These are phyloP conservation scores for Phytophthora parvispora DNA, from an alignment of 352 stramenopile species.

Conservation along the genomic window DNA sequence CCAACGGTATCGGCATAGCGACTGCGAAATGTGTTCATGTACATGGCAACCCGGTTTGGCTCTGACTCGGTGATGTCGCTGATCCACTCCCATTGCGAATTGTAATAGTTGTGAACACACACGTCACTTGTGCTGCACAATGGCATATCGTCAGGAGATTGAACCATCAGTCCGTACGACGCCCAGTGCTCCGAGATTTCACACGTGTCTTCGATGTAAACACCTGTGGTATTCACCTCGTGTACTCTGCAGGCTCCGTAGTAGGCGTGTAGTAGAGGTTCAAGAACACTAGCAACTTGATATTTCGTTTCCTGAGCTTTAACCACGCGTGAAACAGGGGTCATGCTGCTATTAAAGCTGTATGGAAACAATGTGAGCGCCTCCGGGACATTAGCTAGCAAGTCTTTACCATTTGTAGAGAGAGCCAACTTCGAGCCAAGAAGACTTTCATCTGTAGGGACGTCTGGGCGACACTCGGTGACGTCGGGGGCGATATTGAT, in stretches of 20 bases:
- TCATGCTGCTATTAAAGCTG: slow-evolving; percentile 29
- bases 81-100: slow-evolving; percentile 34
- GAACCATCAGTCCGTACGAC: slow-evolving; percentile 36
- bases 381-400: slow-evolving; percentile 32
- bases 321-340: slow-evolving; percentile 12
- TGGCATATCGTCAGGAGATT: slow-evolving; percentile 38
- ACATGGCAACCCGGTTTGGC: slow-evolving; percentile 21
- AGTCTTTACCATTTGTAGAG: slow-evolving; percentile 19
- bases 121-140: slow-evolving; percentile 34
- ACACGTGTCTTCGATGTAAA: slow-evolving; percentile 31
- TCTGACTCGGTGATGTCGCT: slow-evolving; percentile 12
- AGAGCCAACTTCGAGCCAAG: slow-evolving; percentile 15
- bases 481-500: slow-evolving; percentile 31
- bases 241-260: slow-evolving; percentile 30
- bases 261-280: slow-evolving; percentile 30
- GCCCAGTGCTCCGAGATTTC: slow-evolving; percentile 31
- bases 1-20: slow-evolving; percentile 25
- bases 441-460: slow-evolving; percentile 6
- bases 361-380: slow-evolving; percentile 34
- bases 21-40: slow-evolving; percentile 26
- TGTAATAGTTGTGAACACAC: slow-evolving; percentile 40
- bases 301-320: slow-evolving; percentile 20
- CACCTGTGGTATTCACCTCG: slow-evolving; percentile 19
- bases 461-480: slow-evolving; percentile 18
- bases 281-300: slow-evolving; percentile 2